phyloP scores from a whole-genome alignment of 1,284 basidiomycete species.

The Athelia psychrophila region DNA sequence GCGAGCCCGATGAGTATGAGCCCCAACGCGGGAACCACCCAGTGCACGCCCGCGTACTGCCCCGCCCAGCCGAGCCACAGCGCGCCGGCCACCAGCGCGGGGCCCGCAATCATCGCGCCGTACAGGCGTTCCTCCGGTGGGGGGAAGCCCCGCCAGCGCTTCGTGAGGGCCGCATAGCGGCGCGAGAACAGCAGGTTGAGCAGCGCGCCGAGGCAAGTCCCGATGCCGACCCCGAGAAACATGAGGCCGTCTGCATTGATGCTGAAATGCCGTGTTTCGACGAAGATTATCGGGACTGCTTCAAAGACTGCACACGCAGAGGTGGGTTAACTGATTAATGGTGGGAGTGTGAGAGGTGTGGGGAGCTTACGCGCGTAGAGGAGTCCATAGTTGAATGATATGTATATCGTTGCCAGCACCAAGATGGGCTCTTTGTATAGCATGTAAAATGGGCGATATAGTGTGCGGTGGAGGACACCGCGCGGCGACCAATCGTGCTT shows the following conservation, averaged over 20 bases:
- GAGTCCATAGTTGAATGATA: conserved; percentile 31
- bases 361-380: conserved; percentile 19
- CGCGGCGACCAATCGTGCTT: conserved; percentile 23
- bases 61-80: conserved; percentile 71
- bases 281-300: conserved; percentile 57
- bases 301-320: conserved; percentile 51
- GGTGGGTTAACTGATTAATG: conserved; percentile 22
- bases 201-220: conserved; percentile 49
- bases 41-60: conserved; percentile 49
- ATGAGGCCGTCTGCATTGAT: conserved; percentile 58
- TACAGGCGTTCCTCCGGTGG: conserved; percentile 59
- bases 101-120: conserved; percentile 53
- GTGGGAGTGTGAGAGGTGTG: not conserved
- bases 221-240: conserved; percentile 71
- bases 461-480: conserved; percentile 22
- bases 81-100: conserved; percentile 47
- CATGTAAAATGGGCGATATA: conserved; percentile 29
- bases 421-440: conserved; percentile 32
- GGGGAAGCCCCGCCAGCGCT: conserved; percentile 52
- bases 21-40: conserved; percentile 57
- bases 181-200: conserved; percentile 36
- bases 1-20: conserved; percentile 51
- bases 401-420: conserved; percentile 33
- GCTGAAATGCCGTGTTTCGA: conserved; percentile 49
- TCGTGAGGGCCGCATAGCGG: conserved; percentile 43